Base-by-base conservation (phyloP, 352 stramenopile species). In the Pythium biforme region DNA sequence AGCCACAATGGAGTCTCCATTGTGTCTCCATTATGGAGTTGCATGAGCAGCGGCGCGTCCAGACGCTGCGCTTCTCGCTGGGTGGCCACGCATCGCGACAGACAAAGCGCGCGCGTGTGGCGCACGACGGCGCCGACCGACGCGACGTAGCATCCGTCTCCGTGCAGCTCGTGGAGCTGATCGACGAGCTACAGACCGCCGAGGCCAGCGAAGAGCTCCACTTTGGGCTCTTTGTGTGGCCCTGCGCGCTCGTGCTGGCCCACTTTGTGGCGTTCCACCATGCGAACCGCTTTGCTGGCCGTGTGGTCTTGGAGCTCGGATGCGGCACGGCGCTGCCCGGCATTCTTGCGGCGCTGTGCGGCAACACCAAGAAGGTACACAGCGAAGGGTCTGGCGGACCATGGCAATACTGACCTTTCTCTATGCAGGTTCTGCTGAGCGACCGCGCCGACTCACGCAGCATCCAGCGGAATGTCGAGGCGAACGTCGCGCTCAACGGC, bases 221-320 rank as follows among this genome's bases (percentile, higher is more conserved):
- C 55, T 90, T 83, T 22, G 81, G 79, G 17, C 64, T 90, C 55
- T 90, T 90, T 50, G 51, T 90, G 20, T 90, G 81, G 81, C 79
- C 81, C 1, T 82, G 76, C 0, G 81, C 81, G 9, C 60, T 81
- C 29, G 55, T 84, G 26, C 55, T 90, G 20, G 76, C 79, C 39
- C 72, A 70, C 19, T 87, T 83, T 55, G 25, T 90, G 20, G 77
- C 76, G 1, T 66, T 51, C 45, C 65, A 66, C 19, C 50, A 87
- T 46, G 48, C 46, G 12, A 25, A 46, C 23, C 62, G 25, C 7
- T 50, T 88, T 10, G 51, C 41, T 0, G 54, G 67, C n/a, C 81
- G 83, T 50, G 64, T 80, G 10, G 67, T 89, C 10, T 60, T 89
- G 52, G 81, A 90, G 59, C 49, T 90, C 37, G 79, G 81, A 9